Evolutionary conservation across 2,329 filamentous ascomycete genomes (phyloP), one percentile per base, ranked within the genome.

Genomic region (Claviceps maximensis): DNA sequence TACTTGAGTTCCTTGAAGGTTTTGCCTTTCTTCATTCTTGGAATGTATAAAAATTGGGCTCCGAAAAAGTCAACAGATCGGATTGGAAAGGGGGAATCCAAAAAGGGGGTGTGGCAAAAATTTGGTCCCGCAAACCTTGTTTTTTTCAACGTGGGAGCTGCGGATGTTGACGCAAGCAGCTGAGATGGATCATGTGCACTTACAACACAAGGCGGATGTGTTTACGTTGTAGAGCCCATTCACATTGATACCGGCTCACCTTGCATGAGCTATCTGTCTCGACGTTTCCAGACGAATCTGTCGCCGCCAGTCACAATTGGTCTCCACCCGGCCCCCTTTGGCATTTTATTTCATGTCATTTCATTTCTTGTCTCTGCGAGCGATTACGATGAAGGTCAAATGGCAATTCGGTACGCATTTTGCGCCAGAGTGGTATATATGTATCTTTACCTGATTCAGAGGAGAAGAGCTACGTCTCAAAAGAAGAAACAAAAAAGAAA

Each of bases 401-500:
- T 9, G 15, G 19, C 12, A 25, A n/a, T 51, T 10, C 7, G 48
- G 42, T n/a, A 27, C 29, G 19, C 17, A 45, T 33, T 41, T 23
- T 31, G 25, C 21, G 31, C 19, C 36, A 46, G 53, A 54, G 53
- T 50, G 21, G 53, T 47, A 19, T 47, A 29, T 49, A 25, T 29
- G 46, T n/a, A 12, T 52, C 41, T 46, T 50, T 54, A 50, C 49
- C 19, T 50, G 50, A 49, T 45, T 15, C 33, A 53, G 47, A 46
- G 49, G 53, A 29, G 46, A 48, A 23, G 29, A 25, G 29, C 46
- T 45, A 25, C 49, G 47, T 38, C 50, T 52, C 29, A 46, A 52
- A 21, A 6, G 8, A 47, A 51, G 21, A 2, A 13, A 38, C 23
- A 29, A 10, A 12, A 40, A n/a, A 31, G 4, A 7, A 41, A 33